Conservation (phyloP, 1,284 basidiomycete species). For the Irpex sp. region DNA sequence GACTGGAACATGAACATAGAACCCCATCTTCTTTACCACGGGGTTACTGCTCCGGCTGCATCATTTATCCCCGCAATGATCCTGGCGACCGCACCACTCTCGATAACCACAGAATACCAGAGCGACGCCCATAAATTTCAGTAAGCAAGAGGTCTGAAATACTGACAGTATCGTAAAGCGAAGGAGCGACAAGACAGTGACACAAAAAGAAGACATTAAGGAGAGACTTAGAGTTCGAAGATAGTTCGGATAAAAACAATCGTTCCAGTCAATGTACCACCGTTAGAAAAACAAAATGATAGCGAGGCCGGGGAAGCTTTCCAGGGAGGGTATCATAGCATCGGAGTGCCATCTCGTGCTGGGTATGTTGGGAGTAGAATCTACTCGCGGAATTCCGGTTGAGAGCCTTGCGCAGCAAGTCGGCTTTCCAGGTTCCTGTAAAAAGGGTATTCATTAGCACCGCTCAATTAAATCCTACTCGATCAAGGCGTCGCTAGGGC, state of each 20-base stretch:
- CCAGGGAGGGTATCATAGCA: constrained; percentile 27
- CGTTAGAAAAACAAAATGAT: constrained; percentile 6
- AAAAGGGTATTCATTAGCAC: constrained; percentile 11
- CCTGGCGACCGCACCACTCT: background rate
- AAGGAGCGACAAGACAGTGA: background rate
- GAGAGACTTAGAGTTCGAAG: background rate
- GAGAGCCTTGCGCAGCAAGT: constrained; percentile 75
- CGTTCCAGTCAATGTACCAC: constrained; percentile 7
- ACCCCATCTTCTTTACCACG: no score
- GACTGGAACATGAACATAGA: no score
- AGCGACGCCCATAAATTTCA: background rate
- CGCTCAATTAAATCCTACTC: background rate
- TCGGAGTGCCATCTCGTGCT: constrained; percentile 19
- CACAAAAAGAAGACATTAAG: background rate
- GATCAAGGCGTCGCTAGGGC: background rate
- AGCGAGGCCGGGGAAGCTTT: background rate
- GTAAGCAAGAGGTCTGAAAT: background rate
- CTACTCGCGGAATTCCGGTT: constrained; percentile 33
- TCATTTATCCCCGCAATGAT: background rate
- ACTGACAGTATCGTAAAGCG: background rate
- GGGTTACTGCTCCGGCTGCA: no score
- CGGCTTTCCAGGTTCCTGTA: constrained; percentile 85
- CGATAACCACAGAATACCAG: background rate
- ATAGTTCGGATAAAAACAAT: background rate
- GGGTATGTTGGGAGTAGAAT: background rate